phyloP scores from a whole-genome alignment of 306 rosid species.

The Glycine latifolia region DNA sequence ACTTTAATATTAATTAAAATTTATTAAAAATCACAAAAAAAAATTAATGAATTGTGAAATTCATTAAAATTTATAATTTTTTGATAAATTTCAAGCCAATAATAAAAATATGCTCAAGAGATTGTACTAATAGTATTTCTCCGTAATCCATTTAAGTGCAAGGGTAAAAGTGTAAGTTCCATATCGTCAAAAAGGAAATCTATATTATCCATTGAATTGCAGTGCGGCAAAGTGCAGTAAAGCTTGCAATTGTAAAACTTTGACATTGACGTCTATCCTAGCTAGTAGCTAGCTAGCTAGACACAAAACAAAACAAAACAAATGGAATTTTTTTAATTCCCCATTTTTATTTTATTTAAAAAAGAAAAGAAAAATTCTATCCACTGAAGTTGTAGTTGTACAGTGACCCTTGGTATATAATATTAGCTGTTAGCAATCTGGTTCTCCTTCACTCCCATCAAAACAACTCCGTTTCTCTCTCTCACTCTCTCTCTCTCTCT shows the following conservation, averaged over 20 bases:
- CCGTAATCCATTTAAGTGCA: too few species aligned
- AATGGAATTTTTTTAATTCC: background rate
- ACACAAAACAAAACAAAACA: slow-evolving; percentile 13
- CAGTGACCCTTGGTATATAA: slow-evolving; percentile 34
- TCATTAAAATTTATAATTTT: too few species aligned
- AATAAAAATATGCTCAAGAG: too few species aligned
- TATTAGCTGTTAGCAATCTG: background rate
- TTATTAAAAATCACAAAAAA: too few species aligned
- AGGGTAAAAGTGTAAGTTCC: background rate
- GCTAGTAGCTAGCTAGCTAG: background rate
- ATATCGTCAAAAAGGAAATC: background rate
- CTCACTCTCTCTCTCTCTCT: background rate
- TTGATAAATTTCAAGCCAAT: too few species aligned
- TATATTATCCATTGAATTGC: background rate
- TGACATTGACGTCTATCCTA: background rate
- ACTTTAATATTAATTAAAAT: too few species aligned
- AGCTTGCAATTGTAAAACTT: background rate
- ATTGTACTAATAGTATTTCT: too few species aligned
- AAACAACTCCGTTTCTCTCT: background rate
- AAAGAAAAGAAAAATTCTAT: slow-evolving; percentile 16
- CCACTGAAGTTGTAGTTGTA: slow-evolving; percentile 34
- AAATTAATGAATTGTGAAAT: too few species aligned
- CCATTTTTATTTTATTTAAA: background rate
- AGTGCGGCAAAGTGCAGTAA: slow-evolving; percentile 9
- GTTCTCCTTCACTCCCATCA: slow-evolving; percentile 38